Evolutionary conservation across 306 rosid genomes (phyloP).

Genomic region (Lotus japonicus): DNA sequence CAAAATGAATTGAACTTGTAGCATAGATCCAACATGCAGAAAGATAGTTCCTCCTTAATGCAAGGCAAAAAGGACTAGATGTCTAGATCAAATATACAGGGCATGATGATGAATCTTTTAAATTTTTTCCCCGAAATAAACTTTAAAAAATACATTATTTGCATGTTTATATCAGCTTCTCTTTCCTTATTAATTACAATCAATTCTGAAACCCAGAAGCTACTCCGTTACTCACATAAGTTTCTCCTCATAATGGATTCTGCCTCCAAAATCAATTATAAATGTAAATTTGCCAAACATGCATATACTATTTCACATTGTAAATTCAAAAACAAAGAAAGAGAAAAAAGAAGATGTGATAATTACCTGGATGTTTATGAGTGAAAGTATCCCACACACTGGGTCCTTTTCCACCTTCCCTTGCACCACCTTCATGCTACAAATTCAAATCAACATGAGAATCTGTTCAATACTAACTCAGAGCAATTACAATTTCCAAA

Average conservation of each 20-base stretch:
- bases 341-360: not conserved
- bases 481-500: not conserved
- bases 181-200: too few relatives aligned
- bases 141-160: too few relatives aligned
- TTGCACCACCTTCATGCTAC: conserved; percentile 53
- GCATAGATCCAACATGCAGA: not conserved
- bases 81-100: not conserved
- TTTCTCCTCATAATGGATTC: too few relatives aligned
- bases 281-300: not conserved
- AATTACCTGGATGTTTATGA: conserved; percentile 26
- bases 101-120: not conserved
- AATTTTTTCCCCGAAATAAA: too few relatives aligned
- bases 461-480: not conserved
- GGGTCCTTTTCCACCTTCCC: conserved; percentile 31
- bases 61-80: not conserved
- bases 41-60: not conserved
- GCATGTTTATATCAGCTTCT: not conserved
- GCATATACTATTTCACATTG: not conserved
- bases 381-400: conserved; percentile 32
- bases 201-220: too few relatives aligned
- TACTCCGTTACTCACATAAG: too few relatives aligned
- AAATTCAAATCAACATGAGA: not conserved
- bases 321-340: not conserved
- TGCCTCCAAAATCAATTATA: too few relatives aligned
- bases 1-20: not conserved